These are phyloP conservation scores for Auricularia sp. DNA, from an alignment of 768 basidiomycete species.

Conservation along the genomic window DNA sequence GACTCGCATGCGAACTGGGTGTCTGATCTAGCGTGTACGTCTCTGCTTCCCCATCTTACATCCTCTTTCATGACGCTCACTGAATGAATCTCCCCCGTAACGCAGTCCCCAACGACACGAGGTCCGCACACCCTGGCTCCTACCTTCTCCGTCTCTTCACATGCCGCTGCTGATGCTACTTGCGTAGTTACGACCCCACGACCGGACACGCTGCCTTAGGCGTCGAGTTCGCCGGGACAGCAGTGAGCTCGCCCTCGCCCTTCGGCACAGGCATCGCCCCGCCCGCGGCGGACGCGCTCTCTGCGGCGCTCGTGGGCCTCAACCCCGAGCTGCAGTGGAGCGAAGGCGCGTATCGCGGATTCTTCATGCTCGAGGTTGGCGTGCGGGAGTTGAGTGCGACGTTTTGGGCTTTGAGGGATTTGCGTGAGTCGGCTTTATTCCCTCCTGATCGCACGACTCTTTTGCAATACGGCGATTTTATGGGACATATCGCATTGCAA, in stretches of 20 bases:
- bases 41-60: not conserved
- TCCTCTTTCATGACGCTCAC: not conserved
- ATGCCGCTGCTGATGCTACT: constrained; percentile 18
- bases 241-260: constrained; percentile 40
- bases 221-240: constrained; percentile 54
- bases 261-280: constrained; percentile 34
- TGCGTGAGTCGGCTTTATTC: constrained; percentile 23
- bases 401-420: constrained; percentile 43
- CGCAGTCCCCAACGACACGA: constrained; percentile 40
- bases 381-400: constrained; percentile 35
- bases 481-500: too few relatives aligned
- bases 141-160: too few relatives aligned
- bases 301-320: constrained; percentile 24
- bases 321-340: constrained; percentile 51
- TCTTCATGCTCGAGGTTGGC: constrained; percentile 44
- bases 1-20: constrained; percentile 57
- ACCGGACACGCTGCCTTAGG: constrained; percentile 42
- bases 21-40: constrained; percentile 44
- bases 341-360: constrained; percentile 48
- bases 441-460: too few relatives aligned
- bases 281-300: constrained; percentile 30
- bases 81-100: not conserved
- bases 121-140: constrained; percentile 5
- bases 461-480: too few relatives aligned
- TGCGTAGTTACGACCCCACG: constrained; percentile 33